These are phyloP conservation scores for Nigrospora oryzae DNA, from an alignment of 2,329 filamentous ascomycete species.

Conservation along the genomic window DNA sequence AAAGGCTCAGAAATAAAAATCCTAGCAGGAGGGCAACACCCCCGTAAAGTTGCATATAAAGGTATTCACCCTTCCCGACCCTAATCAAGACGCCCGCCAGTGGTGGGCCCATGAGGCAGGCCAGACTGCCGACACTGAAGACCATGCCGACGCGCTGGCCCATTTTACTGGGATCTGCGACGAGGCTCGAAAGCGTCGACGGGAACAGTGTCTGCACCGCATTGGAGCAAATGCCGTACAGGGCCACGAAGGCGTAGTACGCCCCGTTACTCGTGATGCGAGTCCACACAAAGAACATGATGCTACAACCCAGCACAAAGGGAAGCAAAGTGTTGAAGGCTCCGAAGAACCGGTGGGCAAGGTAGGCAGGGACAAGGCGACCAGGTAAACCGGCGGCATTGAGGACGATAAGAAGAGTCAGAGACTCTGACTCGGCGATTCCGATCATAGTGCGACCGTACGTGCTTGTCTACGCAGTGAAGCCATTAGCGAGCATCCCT, in stretches of 20 bases:
- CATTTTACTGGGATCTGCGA: conserved; percentile 37
- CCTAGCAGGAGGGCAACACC: background rate
- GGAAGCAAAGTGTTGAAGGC: conserved; percentile 39
- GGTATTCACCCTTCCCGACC: conserved; percentile 28
- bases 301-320: conserved; percentile 13
- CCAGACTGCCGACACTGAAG: conserved; percentile 38
- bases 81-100: conserved; percentile 41
- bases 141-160: conserved; percentile 44
- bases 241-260: conserved; percentile 10
- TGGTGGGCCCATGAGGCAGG: conserved; percentile 40
- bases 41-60: conserved; percentile 30
- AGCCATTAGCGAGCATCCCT: background rate
- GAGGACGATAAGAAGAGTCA: conserved; percentile 39
- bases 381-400: conserved; percentile 41
- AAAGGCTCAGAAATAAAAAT: background rate
- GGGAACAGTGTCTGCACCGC: conserved; percentile 12
- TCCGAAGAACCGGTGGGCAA: conserved; percentile 32
- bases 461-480: conserved; percentile 4
- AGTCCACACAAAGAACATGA: conserved; percentile 35
- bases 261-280: conserved; percentile 20
- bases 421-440: conserved; percentile 12
- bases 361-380: conserved; percentile 36
- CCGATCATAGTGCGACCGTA: conserved; percentile 4
- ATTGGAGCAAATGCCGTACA: conserved; percentile 9
- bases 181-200: conserved; percentile 14